A percentile compares a stretch with the other conserved stretches of the same genome.
These are phyloP conservation scores for Daedaleopsis nitida DNA, from an alignment of 768 basidiomycete genomes.

Conservation along the genomic window DNA sequence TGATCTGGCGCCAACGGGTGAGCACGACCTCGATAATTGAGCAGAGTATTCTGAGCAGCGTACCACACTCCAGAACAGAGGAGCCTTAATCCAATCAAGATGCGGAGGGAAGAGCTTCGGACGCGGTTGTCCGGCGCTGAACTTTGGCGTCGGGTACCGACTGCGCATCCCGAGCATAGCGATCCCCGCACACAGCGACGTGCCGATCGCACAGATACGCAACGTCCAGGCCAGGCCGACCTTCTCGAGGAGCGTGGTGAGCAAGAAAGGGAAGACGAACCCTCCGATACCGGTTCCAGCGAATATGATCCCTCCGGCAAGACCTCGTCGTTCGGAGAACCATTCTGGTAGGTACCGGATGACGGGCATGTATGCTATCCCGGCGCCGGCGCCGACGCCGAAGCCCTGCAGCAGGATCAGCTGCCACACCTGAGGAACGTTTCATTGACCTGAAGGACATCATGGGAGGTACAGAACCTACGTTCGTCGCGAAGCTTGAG, in stretches of 20 bases:
- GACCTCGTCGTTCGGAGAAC: constrained; percentile 23
- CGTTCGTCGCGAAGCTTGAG: constrained; percentile 23
- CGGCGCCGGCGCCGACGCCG: constrained; percentile 19
- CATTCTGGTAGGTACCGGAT: constrained; percentile 19
- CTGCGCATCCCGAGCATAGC: constrained; percentile 16
- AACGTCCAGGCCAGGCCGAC: constrained; percentile 23
- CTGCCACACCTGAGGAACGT: constrained; percentile 18
- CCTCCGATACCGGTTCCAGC: constrained; percentile 21
- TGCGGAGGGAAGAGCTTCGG: constrained; percentile 17
- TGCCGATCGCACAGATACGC: constrained; percentile 18
- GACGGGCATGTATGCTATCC: constrained; percentile 17
- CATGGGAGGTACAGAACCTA: background rate
- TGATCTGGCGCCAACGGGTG: background rate
- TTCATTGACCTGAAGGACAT: background rate
- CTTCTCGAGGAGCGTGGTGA: constrained; percentile 18
- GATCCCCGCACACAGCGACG: constrained; percentile 10
- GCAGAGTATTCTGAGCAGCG: background rate
- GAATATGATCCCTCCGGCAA: constrained; percentile 23
- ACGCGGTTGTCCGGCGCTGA: background rate
- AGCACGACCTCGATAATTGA: background rate
- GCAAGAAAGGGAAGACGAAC: constrained; percentile 22
- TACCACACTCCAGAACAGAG: constrained; percentile 19
- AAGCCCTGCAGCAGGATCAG: constrained; percentile 24
- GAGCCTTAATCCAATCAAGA: constrained; percentile 10
- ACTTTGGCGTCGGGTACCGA: constrained; percentile 19